These are phyloP conservation scores for Abrus precatorius DNA, from an alignment of 306 rosid species.

Conservation along the genomic window DNA sequence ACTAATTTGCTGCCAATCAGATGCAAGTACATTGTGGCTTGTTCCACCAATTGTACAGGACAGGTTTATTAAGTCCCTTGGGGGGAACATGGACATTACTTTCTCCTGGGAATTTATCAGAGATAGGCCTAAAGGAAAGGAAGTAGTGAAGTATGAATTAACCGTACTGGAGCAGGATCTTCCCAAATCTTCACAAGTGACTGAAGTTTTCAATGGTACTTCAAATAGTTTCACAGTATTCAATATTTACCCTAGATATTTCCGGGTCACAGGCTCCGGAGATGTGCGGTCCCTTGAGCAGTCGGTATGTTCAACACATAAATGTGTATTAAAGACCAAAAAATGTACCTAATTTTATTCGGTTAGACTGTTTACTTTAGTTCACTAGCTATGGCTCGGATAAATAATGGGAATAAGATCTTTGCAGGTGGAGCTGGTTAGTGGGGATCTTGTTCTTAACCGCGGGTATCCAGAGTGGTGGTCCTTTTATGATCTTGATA, in stretches of 20 bases:
- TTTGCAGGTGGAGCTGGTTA: slow-evolving; percentile 69
- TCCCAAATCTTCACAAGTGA: slow-evolving; percentile 73
- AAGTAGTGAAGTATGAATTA: slow-evolving; percentile 73
- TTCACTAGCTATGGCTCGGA: slow-evolving; percentile 33
- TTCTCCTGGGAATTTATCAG: slow-evolving; percentile 82
- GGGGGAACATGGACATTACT: slow-evolving; percentile 67
- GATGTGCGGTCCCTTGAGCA: slow-evolving; percentile 75
- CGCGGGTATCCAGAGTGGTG: slow-evolving; percentile 72
- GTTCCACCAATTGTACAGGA: slow-evolving; percentile 81
- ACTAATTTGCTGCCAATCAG: slow-evolving; percentile 91
- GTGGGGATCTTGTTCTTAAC: slow-evolving; percentile 80
- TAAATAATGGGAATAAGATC: slow-evolving; percentile 24
- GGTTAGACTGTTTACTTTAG: slow-evolving; percentile 30
- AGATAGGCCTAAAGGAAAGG: slow-evolving; percentile 88
- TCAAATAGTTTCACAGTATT: slow-evolving; percentile 67
- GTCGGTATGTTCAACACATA: slow-evolving; percentile 47
- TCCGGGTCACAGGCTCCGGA: slow-evolving; percentile 91
- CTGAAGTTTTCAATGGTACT: slow-evolving; percentile 78
- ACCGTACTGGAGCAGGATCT: slow-evolving; percentile 59
- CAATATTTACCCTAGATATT: slow-evolving; percentile 74
- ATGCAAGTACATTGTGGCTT: slow-evolving; percentile 86
- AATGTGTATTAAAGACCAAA: too few species aligned
- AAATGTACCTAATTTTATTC: neutral
- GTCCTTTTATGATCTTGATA: slow-evolving; percentile 75
- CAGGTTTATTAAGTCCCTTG: slow-evolving; percentile 71